These are phyloP conservation scores for Scenedesmus sp. DNA, from an alignment of 163 green algal genomes.

Conservation along the genomic window DNA sequence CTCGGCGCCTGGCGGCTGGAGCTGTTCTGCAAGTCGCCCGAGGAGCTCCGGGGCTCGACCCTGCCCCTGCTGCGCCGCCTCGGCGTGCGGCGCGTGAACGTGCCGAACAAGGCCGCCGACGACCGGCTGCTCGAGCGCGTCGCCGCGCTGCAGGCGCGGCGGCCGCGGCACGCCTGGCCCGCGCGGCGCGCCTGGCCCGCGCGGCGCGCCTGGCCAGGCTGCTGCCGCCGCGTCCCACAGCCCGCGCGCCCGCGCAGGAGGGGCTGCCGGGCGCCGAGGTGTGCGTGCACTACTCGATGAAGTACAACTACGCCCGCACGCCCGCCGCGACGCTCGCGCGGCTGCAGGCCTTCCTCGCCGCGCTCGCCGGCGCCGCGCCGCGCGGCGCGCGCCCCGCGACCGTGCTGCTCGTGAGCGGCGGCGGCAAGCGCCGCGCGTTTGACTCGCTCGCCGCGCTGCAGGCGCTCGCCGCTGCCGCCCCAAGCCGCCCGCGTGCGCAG, in stretches of 20 bases:
- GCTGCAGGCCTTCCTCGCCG: background rate
- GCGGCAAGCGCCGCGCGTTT: background rate
- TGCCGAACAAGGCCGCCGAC: slow-evolving; percentile 60
- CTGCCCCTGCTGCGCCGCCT: slow-evolving; percentile 12
- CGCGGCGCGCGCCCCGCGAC: background rate
- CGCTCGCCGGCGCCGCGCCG: background rate
- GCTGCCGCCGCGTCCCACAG: too few species aligned
- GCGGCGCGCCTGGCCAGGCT: too few species aligned
- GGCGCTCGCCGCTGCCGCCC: background rate
- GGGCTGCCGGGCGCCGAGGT: too few species aligned
- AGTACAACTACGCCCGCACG: slow-evolving; percentile 13
- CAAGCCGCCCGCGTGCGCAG: background rate
- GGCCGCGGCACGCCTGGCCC: slow-evolving; percentile 13
- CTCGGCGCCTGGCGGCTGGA: slow-evolving; percentile 12
- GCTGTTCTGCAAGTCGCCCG: slow-evolving; percentile 26
- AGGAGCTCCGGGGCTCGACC: background rate
- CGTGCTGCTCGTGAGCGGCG: background rate
- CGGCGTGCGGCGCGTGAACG: slow-evolving; percentile 48
- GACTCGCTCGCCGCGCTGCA: background rate
- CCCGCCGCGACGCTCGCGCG: background rate
- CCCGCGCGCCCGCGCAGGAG: too few species aligned
- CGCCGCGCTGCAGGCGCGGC: background rate
- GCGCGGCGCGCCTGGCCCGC: too few species aligned
- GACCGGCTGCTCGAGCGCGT: slow-evolving; percentile 32
- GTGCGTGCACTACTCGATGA: slow-evolving; percentile 10